Percentiles rank a stretch among this genome's conserved stretches.
These are phyloP conservation scores for Alternaria consortialis DNA, from an alignment of 2,329 filamentous ascomycete genomes.

Conservation along the genomic window DNA sequence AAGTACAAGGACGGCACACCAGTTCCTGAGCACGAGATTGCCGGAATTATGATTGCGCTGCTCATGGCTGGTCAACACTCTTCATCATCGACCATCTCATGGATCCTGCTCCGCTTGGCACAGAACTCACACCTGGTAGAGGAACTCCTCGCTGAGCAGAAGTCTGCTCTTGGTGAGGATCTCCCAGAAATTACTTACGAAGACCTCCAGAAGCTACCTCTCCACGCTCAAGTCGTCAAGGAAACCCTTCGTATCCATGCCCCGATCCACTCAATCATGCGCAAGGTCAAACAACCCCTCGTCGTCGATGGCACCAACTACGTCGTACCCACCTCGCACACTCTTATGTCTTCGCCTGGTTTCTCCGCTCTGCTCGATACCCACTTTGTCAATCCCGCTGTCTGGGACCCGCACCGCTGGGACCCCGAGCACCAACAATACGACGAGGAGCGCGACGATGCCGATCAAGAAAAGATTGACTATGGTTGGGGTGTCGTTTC, in stretches of 20 bases:
- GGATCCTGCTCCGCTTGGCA: slow-evolving; percentile 85
- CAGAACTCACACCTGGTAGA: slow-evolving; percentile 79
- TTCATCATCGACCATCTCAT: slow-evolving; percentile 82
- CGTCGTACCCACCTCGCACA: slow-evolving; percentile 81
- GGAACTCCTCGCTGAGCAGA: slow-evolving; percentile 84
- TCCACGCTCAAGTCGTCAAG: slow-evolving; percentile 86
- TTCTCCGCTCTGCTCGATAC: slow-evolving; percentile 75
- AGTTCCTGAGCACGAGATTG: slow-evolving; percentile 84
- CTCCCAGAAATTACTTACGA: slow-evolving; percentile 80
- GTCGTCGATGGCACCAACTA: slow-evolving; percentile 82
- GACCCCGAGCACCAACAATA: slow-evolving; percentile 66
- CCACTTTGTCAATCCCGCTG: slow-evolving; percentile 82
- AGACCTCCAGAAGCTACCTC: slow-evolving; percentile 77
- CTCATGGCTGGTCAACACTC: slow-evolving; percentile 94
- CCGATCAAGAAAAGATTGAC: slow-evolving; percentile 79
- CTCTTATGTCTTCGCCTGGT: slow-evolving; percentile 84
- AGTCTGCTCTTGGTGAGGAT: slow-evolving; percentile 74
- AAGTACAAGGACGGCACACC: slow-evolving; percentile 82
- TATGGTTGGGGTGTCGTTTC: slow-evolving; percentile 93
- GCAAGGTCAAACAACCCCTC: slow-evolving; percentile 89
- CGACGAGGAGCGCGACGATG: slow-evolving; percentile 60
- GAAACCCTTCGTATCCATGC: slow-evolving; percentile 91
- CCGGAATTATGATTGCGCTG: slow-evolving; percentile 93
- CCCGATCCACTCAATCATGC: slow-evolving; percentile 94
- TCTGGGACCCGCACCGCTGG: slow-evolving; percentile 95